Evolutionary conservation across 805 yeast species (phyloP), one percentile per base, ranked within the genome.

Genomic region (Sugiyamaella floridensis): DNA sequence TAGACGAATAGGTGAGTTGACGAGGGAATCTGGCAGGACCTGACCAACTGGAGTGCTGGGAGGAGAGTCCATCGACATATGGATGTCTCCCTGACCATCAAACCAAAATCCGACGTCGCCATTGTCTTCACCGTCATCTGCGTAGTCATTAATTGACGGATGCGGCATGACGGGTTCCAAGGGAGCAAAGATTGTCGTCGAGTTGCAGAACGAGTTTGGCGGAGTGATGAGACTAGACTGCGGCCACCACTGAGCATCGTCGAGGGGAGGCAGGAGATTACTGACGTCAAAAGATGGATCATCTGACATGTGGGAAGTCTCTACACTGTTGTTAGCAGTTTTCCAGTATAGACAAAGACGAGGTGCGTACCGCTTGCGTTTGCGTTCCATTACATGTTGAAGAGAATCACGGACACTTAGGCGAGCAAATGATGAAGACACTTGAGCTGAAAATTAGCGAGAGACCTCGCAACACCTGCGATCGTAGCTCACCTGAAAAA

Each of bases 401-500:
- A 22, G 26, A 22, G 26, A 22, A 22, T 22, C 26, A 22, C 26
- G 26, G 6, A 6, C 26, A 22, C 6, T 22, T 3, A 22, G 26
- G 6, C 26, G 26, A 3, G 26, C 6, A 6, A 22, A 22, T 6
- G 26, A 22, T 22, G 26, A 22, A 22, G 26, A 22, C 26, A 22
- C 26, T 4, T 22, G 26, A 22, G 26, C 26, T 22, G 26, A 22
- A n/a, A n/a, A 22, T 22, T 22, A 32, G 37, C 37, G n/a, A 32
- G 7, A 11, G 37, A 4, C n/a, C 19, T 8, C 20, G 41, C 12
- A 3, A n/a, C 52, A 37, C n/a, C n/a, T n/a, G n/a, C n/a, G n/a
- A n/a, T n/a, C n/a, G n/a, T n/a, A n/a, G n/a, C n/a, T n/a, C 34
- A 49, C 52, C 37, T 7, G 45, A 42, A 4, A 51, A 20, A 9